Percentiles rank a stretch among this genome's conserved stretches.
Conservation (phyloP, 2,329 filamentous ascomycete genomes). For the Esteya vermicola region DNA sequence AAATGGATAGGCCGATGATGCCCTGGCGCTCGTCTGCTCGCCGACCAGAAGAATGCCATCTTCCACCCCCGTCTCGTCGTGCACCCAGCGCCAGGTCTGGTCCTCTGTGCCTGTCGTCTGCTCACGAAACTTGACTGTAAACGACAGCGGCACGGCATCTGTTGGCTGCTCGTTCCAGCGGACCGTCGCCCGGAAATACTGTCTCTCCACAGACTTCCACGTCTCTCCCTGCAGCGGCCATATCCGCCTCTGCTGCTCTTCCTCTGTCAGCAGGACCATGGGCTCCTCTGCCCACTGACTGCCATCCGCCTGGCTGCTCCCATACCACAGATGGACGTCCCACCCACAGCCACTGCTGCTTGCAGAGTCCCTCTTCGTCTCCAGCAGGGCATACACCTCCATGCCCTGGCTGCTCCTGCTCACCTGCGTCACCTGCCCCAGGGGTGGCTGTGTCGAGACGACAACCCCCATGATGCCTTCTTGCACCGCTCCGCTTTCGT, state of each 20-base stretch:
- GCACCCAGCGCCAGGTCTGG: constrained; percentile 61
- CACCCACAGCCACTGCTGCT: constrained; percentile 55
- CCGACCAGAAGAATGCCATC: constrained; percentile 51
- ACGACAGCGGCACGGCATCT: constrained; percentile 37
- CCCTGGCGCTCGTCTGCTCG: constrained; percentile 12
- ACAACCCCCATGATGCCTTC: constrained; percentile 2
- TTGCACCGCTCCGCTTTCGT: not conserved
- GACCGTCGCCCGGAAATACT: constrained; percentile 43
- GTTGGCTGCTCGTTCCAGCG: no score
- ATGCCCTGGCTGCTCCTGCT: constrained; percentile 26
- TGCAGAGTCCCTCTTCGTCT: constrained; percentile 41
- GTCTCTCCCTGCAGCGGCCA: constrained; percentile 28
- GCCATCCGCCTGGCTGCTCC: not conserved
- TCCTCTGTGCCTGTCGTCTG: constrained; percentile 52
- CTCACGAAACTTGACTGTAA: constrained; percentile 57
- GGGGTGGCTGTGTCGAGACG: constrained; percentile 44
- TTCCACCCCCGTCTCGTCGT: constrained; percentile 44
- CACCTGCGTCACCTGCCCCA: constrained; percentile 60
- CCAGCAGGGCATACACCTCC: constrained; percentile 54
- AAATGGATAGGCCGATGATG: no score
- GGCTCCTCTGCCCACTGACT: constrained; percentile 41
- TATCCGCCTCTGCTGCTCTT: constrained; percentile 11
- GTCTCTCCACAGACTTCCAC: constrained; percentile 20
- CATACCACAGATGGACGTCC: constrained; percentile 49
- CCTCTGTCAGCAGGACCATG: constrained; percentile 21